These are phyloP conservation scores for Saturnispora hagleri DNA, from an alignment of 805 yeast genomes.

Conservation along the genomic window DNA sequence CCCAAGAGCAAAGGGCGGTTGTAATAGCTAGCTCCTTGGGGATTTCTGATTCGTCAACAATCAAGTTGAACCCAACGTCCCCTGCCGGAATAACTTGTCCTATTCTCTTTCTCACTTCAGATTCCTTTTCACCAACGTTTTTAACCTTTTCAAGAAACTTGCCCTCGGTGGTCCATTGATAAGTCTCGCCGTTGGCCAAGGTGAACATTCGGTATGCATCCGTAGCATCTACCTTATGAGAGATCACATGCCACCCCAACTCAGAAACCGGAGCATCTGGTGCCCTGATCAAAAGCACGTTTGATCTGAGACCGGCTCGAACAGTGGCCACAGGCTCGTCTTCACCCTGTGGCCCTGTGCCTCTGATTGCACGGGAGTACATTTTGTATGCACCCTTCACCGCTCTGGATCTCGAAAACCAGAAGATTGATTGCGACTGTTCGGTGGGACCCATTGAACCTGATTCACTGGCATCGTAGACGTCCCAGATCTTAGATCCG, in stretches of 20 bases:
- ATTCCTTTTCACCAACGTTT: conserved; percentile 54
- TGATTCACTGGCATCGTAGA: conserved; percentile 35
- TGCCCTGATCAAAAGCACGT: conserved; percentile 45
- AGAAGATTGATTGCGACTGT: conserved; percentile 37
- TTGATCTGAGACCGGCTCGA: conserved; percentile 54
- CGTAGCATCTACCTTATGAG: conserved; percentile 51
- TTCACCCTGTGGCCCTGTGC: conserved; percentile 38
- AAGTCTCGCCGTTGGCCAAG: conserved; percentile 48
- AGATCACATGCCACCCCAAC: conserved; percentile 55
- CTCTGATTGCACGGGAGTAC: conserved; percentile 34
- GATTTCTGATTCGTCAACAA: conserved; percentile 45
- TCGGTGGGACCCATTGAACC: conserved; percentile 34
- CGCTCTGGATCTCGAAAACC: conserved; percentile 54
- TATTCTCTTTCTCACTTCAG: conserved; percentile 56
- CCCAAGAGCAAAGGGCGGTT: conserved; percentile 49
- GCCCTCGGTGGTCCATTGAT: conserved; percentile 59
- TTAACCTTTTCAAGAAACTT: conserved; percentile 47
- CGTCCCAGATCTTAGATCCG: conserved; percentile 50
- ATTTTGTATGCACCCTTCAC: conserved; percentile 58
- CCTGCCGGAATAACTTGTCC: conserved; percentile 50
- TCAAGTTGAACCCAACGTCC: conserved; percentile 43
- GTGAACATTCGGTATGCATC: conserved; percentile 54
- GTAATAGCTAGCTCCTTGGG: conserved; percentile 50
- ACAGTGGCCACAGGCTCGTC: conserved; percentile 51
- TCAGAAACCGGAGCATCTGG: conserved; percentile 43